A percentile compares a stretch with the other conserved stretches of the same genome.
Evolutionary conservation across 129 eudicot genomes (phyloP).

Genomic region (Arctium minus): DNA sequence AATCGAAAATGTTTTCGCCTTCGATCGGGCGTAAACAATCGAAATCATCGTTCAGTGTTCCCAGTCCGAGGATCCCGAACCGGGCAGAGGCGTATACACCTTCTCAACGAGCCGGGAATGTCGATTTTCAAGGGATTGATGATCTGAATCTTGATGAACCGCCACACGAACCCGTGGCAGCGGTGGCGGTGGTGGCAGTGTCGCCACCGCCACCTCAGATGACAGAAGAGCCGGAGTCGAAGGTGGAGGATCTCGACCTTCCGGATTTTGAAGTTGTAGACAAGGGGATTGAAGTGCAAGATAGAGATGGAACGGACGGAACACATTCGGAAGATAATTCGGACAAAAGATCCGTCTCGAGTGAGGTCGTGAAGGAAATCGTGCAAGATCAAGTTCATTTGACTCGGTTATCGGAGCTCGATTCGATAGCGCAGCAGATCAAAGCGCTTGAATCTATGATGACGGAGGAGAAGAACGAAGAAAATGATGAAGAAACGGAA

Average conservation of each 20-base stretch:
- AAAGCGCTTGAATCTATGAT: constrained; percentile 93
- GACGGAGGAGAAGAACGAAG: constrained; percentile 40
- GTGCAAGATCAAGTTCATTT: constrained; percentile 71
- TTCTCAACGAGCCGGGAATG: constrained; percentile 35
- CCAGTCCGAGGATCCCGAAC: constrained; percentile 71
- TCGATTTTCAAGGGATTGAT: constrained; percentile 59
- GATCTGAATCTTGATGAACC: constrained; percentile 90
- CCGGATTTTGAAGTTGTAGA: constrained; percentile 91
- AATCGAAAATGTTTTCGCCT: constrained; percentile 38
- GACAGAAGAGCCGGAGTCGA: constrained; percentile 36
- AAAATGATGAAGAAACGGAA: constrained; percentile 40
- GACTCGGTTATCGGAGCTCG: constrained; percentile 70
- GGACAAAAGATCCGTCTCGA: constrained; percentile 56
- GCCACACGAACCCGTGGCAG: constrained; percentile 8
- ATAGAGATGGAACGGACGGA: constrained; percentile 36
- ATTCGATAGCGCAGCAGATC: constrained; percentile 80
- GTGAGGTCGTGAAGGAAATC: constrained; percentile 92
- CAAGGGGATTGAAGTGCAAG: constrained; percentile 82
- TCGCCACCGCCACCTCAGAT: constrained; percentile 28
- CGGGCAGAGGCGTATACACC: constrained; percentile 56
- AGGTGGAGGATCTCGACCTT: constrained; percentile 53
- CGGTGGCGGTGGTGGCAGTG: constrained; percentile 25
- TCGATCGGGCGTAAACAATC: constrained; percentile 77
- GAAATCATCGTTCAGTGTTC: constrained; percentile 79
- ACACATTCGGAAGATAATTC: constrained; percentile 56